Evolutionary conservation across 2,329 filamentous ascomycete species (phyloP).

Genomic region (Laburnicola sp.): DNA sequence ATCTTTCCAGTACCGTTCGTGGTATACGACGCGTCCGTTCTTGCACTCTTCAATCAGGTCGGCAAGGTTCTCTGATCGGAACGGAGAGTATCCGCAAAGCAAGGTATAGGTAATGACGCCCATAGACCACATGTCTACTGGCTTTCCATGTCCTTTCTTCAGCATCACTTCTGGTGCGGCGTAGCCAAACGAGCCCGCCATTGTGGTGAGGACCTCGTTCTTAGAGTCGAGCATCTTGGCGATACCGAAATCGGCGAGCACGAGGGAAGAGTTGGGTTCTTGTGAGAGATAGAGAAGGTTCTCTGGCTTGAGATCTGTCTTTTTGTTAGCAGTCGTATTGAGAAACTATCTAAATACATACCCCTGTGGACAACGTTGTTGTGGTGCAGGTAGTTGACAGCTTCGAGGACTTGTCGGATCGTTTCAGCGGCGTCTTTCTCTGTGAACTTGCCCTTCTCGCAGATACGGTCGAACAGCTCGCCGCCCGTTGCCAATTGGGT

Average conservation of each 20-base stretch:
- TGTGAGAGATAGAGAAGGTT: constrained; percentile 91
- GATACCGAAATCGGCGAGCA: constrained; percentile 96
- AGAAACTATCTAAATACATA: constrained; percentile 44
- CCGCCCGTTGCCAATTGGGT: constrained; percentile 94
- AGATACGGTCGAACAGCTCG: constrained; percentile 97
- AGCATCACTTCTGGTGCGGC: constrained; percentile 98
- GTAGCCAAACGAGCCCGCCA: constrained; percentile 98
- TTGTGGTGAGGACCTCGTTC: constrained; percentile 90
- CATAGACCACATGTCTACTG: constrained; percentile 99
- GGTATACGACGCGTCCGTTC: constrained; percentile 82
- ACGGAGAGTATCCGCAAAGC: constrained; percentile 96
- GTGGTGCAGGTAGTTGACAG: constrained; percentile 90
- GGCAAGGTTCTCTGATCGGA: constrained; percentile 89
- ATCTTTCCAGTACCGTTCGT: constrained; percentile 97
- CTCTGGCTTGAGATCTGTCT: constrained; percentile 89
- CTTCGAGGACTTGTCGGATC: constrained; percentile 88
- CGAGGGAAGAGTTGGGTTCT: constrained; percentile 76
- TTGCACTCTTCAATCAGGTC: constrained; percentile 96
- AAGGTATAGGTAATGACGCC: constrained; percentile 98
- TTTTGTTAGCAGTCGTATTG: constrained; percentile 24
- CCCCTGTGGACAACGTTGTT: constrained; percentile 97
- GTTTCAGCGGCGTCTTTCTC: constrained; percentile 97
- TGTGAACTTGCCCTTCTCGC: constrained; percentile 96
- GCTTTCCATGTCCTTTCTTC: constrained; percentile 95
- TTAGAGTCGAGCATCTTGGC: constrained; percentile 95